phyloP scores from a whole-genome alignment of 2,329 filamentous ascomycete species.

The Chrysoporthe cubensis region DNA sequence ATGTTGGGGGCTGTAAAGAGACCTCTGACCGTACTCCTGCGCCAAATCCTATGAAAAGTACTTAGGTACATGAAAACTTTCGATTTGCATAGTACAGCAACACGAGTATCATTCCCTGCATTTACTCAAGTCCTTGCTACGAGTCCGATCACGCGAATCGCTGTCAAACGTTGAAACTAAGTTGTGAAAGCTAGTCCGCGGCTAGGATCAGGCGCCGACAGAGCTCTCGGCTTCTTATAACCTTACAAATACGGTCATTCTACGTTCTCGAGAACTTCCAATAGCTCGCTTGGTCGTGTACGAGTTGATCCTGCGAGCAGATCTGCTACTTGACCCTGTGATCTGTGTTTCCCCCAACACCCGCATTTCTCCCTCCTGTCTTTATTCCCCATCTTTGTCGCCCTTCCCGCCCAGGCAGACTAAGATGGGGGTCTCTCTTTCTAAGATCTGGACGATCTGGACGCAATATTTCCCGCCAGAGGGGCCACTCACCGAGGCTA shows the following conservation, averaged over 20 bases:
- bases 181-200: neutral
- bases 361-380: neutral
- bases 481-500: slow-evolving; percentile 29
- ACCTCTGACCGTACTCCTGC: too few species aligned
- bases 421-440: slow-evolving; percentile 24
- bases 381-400: neutral
- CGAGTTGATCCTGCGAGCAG: neutral
- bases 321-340: too few species aligned
- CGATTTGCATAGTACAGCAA: too few species aligned
- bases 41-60: too few species aligned
- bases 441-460: slow-evolving; percentile 20
- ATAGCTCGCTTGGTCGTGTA: neutral
- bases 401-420: neutral
- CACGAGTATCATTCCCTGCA: too few species aligned
- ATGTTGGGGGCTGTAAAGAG: too few species aligned
- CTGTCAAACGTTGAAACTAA: neutral
- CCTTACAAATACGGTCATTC: neutral
- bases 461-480: slow-evolving; percentile 33
- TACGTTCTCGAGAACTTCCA: neutral
- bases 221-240: neutral
- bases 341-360: too few species aligned
- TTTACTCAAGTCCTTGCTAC: too few species aligned
- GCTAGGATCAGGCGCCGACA: neutral
- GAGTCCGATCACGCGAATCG: too few species aligned
- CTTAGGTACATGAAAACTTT: too few species aligned